Percentiles rank a stretch among this genome's conserved stretches.
Evolutionary conservation across 768 basidiomycete genomes (phyloP).

Genomic region (Tubosaeta brunneosetosa): DNA sequence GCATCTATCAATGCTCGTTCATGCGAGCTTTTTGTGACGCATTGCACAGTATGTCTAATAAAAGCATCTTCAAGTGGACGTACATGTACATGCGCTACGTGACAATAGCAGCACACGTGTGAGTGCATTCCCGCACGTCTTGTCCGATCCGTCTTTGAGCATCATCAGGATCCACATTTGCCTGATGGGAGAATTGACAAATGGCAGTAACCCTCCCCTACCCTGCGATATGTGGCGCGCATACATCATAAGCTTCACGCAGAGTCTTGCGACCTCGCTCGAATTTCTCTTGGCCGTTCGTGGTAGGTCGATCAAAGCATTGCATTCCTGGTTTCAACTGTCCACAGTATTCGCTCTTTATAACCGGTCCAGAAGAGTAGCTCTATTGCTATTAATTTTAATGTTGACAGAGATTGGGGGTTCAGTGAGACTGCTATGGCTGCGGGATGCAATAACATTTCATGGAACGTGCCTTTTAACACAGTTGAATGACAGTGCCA

Average conservation of each 20-base stretch:
- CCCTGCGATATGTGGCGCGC: slow-evolving; percentile 10
- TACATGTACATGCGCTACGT: slow-evolving; percentile 28
- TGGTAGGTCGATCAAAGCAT: slow-evolving; percentile 1
- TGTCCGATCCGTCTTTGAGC: background rate
- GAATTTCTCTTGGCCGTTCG: slow-evolving; percentile 17
- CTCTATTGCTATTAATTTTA: slow-evolving; percentile 2
- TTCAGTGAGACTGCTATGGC: slow-evolving; percentile 1
- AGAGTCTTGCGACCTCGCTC: slow-evolving; percentile 9
- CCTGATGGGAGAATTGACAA: slow-evolving; percentile 3
- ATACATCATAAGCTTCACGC: slow-evolving; percentile 3
- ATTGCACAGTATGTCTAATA: slow-evolving; percentile 19
- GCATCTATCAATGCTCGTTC: background rate
- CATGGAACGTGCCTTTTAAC: slow-evolving; percentile 11
- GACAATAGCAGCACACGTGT: slow-evolving; percentile 18
- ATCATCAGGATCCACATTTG: slow-evolving; percentile 13
- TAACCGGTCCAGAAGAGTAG: slow-evolving; percentile 13
- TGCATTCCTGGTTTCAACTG: background rate
- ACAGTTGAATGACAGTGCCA: background rate
- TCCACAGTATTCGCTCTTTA: slow-evolving; percentile 18
- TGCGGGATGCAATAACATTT: background rate
- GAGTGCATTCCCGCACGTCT: slow-evolving; percentile 1
- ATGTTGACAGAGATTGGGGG: slow-evolving; percentile 3
- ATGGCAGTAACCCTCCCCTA: slow-evolving; percentile 7
- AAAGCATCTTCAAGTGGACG: slow-evolving; percentile 27
- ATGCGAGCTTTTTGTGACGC: background rate